Conservation (phyloP, 495 filamentous ascomycete genomes). For the Immersiella caudata region DNA sequence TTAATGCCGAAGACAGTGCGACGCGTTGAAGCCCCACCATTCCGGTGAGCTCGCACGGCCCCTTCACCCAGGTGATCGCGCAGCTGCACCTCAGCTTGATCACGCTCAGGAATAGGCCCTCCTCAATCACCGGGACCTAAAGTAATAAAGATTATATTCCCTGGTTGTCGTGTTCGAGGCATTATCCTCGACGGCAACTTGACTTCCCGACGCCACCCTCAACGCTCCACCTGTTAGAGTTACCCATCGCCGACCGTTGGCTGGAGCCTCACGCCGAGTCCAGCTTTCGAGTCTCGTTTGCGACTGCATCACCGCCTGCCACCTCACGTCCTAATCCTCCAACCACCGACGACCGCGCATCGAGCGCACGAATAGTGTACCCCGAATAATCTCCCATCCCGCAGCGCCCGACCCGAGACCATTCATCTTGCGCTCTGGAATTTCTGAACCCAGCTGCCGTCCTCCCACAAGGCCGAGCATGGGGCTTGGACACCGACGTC, state of each 20-base stretch:
- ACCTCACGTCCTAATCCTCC: background rate
- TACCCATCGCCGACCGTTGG: background rate
- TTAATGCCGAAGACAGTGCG: background rate
- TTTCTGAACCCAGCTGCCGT: background rate
- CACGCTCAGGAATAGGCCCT: background rate
- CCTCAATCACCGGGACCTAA: background rate
- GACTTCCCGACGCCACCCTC: background rate
- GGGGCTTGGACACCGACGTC: constrained; percentile 33
- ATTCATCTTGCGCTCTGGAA: background rate
- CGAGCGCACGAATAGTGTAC: background rate
- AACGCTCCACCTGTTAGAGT: background rate
- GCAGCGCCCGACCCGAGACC: background rate
- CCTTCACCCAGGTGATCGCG: background rate
- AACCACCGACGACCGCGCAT: background rate
- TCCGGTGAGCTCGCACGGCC: background rate
- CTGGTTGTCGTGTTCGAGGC: background rate
- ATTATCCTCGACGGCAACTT: background rate
- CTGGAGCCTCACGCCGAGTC: background rate
- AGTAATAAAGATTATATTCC: background rate
- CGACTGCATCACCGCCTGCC: background rate
- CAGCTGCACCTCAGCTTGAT: background rate
- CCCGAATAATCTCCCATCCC: background rate
- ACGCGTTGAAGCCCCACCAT: background rate
- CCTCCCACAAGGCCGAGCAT: constrained; percentile 31
- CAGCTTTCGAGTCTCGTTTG: background rate